phyloP scores from a whole-genome alignment of 371 early-diverging fungal species.

The Mucor circinelloides region DNA sequence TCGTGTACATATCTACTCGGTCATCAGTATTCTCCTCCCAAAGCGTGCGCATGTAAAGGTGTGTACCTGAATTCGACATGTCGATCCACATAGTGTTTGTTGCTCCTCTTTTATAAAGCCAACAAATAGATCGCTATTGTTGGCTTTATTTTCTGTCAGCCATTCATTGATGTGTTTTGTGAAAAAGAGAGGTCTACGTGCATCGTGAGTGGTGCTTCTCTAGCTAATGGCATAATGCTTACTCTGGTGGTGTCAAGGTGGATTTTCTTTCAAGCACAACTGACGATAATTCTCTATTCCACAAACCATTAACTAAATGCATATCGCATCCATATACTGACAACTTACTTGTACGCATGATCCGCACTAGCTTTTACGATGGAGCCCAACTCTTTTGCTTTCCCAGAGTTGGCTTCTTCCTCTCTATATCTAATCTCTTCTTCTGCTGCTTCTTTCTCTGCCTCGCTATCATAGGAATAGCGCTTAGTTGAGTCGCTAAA shows the following conservation, averaged over 20 bases:
- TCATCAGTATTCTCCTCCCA: background rate
- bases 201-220: background rate
- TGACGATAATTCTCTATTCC: slow-evolving; percentile 17
- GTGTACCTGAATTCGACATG: slow-evolving; percentile 38
- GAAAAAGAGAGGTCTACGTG: slow-evolving; percentile 25
- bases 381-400: slow-evolving; percentile 32
- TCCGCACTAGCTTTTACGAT: slow-evolving; percentile 34
- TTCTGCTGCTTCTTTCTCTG: slow-evolving; percentile 30
- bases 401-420: slow-evolving; percentile 22
- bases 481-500: background rate
- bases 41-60: background rate
- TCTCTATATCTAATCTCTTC: slow-evolving; percentile 23
- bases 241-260: slow-evolving; percentile 12
- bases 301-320: background rate
- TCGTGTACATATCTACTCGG: slow-evolving; percentile 27
- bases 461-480: slow-evolving; percentile 8
- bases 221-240: background rate
- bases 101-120: slow-evolving; percentile 25
- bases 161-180: slow-evolving; percentile 32
- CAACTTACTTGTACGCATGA: slow-evolving; percentile 31
- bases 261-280: slow-evolving; percentile 24
- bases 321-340: background rate
- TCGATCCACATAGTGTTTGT: slow-evolving; percentile 33
- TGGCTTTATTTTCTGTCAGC: slow-evolving; percentile 33
- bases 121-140: slow-evolving; percentile 15